These are phyloP conservation scores for Eucalyptus erythrocorys DNA, from an alignment of 345 rosid species.

Conservation along the genomic window DNA sequence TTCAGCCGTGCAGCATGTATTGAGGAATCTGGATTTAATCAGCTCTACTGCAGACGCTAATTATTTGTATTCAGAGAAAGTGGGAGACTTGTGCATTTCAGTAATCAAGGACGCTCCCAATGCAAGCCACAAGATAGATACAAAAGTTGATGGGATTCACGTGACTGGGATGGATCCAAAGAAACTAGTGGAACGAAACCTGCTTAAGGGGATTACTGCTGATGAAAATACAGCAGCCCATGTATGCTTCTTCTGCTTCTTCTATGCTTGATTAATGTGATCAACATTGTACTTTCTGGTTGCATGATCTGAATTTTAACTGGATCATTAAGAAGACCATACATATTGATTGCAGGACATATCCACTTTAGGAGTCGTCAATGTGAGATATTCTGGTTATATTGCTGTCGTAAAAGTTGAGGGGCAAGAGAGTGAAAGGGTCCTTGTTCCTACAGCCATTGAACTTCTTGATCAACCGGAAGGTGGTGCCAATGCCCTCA, in stretches of 20 bases:
- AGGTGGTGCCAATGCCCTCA: conserved; percentile 98
- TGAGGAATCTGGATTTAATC: conserved; percentile 19
- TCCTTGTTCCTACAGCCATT: conserved; percentile 37
- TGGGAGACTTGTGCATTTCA: conserved; percentile 58
- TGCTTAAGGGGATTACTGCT: conserved; percentile 94
- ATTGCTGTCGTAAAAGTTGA: conserved; percentile 71
- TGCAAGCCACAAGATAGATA: conserved; percentile 82
- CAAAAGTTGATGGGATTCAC: conserved; percentile 82
- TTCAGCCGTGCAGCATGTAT: conserved; percentile 55
- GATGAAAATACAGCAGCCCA: conserved; percentile 96
- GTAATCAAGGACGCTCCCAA: conserved; percentile 51
- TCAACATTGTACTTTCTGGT: neutral
- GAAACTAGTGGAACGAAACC: conserved; percentile 62
- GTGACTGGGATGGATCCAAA: conserved; percentile 48
- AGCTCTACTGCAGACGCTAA: conserved; percentile 9
- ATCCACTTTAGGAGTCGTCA: conserved; percentile 68
- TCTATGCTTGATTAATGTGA: conserved; percentile 1
- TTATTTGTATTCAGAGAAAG: conserved; percentile 39
- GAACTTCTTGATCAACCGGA: conserved; percentile 84
- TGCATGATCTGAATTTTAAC: neutral
- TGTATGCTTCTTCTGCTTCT: conserved; percentile 35
- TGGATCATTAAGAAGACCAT: neutral
- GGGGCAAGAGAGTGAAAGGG: conserved; percentile 33
- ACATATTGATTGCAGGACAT: conserved; percentile 46
- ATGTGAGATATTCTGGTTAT: conserved; percentile 81